phyloP scores from a whole-genome alignment of 2,329 filamentous ascomycete genomes.

The Ustulina deusta region DNA sequence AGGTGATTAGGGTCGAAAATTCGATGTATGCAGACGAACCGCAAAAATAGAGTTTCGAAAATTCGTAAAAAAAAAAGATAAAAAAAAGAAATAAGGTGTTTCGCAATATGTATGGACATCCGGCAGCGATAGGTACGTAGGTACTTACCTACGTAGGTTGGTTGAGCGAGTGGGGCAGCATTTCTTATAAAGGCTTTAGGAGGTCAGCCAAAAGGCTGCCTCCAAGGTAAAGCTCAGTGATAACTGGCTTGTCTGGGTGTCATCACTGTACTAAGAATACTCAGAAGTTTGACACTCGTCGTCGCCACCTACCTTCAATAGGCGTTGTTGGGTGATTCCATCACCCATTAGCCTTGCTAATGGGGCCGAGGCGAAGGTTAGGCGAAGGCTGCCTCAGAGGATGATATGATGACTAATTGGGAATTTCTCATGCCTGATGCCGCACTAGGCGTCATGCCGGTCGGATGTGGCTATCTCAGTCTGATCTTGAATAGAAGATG shows the following conservation, averaged over 20 bases:
- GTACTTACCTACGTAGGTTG: constrained; percentile 2
- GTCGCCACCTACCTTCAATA: constrained; percentile 14
- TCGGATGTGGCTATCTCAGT: constrained; percentile 23
- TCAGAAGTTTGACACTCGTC: not conserved
- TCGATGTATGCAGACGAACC: too few species aligned
- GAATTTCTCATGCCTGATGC: constrained; percentile 12
- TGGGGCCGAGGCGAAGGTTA: constrained; percentile 16
- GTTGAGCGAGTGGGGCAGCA: not conserved
- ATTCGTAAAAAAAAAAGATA: too few species aligned
- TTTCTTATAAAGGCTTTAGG: constrained; percentile 20
- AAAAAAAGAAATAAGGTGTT: too few species aligned
- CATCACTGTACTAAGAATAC: not conserved
- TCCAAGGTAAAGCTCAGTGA: constrained; percentile 14
- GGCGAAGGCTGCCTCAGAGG: constrained; percentile 22
- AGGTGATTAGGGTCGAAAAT: too few species aligned
- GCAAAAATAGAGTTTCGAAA: too few species aligned
- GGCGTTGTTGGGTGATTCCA: constrained; percentile 21
- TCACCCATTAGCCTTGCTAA: constrained; percentile 8
- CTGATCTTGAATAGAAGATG: constrained; percentile 20
- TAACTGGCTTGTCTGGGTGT: not conserved
- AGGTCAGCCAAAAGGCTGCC: constrained; percentile 22
- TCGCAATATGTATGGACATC: too few species aligned
- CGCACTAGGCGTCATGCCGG: constrained; percentile 24
- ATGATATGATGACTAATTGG: constrained; percentile 28
- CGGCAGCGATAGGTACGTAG: not conserved